Percentiles rank a stretch among this genome's conserved stretches.
These are phyloP conservation scores for Melaleuca quinquenervia DNA, from an alignment of 345 rosid species.

Conservation along the genomic window DNA sequence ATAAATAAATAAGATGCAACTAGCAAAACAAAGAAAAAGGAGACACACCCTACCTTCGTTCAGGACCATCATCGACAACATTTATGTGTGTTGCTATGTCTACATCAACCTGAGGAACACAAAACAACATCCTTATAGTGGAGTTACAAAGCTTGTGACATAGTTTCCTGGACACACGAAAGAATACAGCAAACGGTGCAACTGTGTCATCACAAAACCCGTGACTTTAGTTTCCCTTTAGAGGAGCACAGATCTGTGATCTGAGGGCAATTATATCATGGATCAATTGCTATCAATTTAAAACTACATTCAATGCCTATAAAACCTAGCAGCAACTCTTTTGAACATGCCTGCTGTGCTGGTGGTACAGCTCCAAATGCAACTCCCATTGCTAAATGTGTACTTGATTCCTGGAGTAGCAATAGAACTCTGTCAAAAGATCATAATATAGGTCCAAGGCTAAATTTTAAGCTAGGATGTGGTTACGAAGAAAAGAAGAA, in stretches of 20 bases:
- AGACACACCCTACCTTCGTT: conserved; percentile 52
- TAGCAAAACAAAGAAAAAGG: conserved; percentile 6
- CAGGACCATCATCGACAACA: conserved; percentile 59
- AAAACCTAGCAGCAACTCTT: neutral
- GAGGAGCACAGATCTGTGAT: neutral
- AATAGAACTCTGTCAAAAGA: conserved; percentile 5
- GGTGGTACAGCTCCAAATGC: conserved; percentile 92
- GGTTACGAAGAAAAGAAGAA: neutral
- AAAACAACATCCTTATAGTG: neutral
- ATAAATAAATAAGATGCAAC: neutral
- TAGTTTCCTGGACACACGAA: neutral
- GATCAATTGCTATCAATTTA: neutral
- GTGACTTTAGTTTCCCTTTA: neutral
- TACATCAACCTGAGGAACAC: conserved; percentile 68
- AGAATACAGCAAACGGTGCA: neutral
- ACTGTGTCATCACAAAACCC: neutral
- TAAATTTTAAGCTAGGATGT: neutral
- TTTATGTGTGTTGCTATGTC: conserved; percentile 81
- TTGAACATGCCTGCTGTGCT: conserved; percentile 33
- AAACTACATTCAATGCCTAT: neutral
- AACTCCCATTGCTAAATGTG: conserved; percentile 90
- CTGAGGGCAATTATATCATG: neutral
- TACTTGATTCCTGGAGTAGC: conserved; percentile 79
- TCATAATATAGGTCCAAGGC: neutral
- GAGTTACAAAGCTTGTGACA: neutral